Base-by-base conservation (phyloP, 2,329 filamentous ascomycete genomes). In the Monilinia polystroma region DNA sequence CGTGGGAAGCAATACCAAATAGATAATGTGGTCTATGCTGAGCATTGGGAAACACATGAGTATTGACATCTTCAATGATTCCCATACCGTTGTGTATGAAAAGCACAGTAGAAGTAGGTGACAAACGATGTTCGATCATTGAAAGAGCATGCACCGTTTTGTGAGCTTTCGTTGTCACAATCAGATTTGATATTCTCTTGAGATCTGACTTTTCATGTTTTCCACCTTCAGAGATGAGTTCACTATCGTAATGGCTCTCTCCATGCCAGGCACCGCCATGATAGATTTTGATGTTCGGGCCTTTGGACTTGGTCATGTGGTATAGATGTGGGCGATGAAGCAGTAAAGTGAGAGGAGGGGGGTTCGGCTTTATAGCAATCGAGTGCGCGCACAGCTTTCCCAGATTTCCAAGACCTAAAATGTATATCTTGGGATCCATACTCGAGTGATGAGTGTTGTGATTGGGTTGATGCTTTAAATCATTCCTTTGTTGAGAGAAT, bases 71-170 rank as follows among this genome's bases (percentile, higher is more conserved):
- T 11, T 90, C 87, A 14, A 88, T 78, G 1, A 84, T 78, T 43
- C 91, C 93, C 86, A 97, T 90, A 57, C 94, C 94, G 73, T 97
- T 97, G 73, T 97, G 93, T 32, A 92, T 80, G 73, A 97, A 91
- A 16, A 90, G 82, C n/a, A 97, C 85, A 0, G 91, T 90, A n/a
- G 88, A 91, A 4, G 82, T 77, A 3, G 79, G 77, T 69, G 87
- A 83, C 2, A 88, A 83, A 63, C 96, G 85, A 1, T 84, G 78
- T 8, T 84, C 80, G 18, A 97, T 78, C 23, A 80, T 76, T 63
- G 83, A 81, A 6, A 83, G 78, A 52, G 90, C 89, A 1, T 83
- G 79, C n/a, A 91, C 77, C 0, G 91, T 90, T 49, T 85, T 79
- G 3, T 85, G 80, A 0, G 92, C 86, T 78, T 97, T 97, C 41